phyloP scores from a whole-genome alignment of 2,329 filamentous ascomycete genomes.

The Lachnum nothofagi region DNA sequence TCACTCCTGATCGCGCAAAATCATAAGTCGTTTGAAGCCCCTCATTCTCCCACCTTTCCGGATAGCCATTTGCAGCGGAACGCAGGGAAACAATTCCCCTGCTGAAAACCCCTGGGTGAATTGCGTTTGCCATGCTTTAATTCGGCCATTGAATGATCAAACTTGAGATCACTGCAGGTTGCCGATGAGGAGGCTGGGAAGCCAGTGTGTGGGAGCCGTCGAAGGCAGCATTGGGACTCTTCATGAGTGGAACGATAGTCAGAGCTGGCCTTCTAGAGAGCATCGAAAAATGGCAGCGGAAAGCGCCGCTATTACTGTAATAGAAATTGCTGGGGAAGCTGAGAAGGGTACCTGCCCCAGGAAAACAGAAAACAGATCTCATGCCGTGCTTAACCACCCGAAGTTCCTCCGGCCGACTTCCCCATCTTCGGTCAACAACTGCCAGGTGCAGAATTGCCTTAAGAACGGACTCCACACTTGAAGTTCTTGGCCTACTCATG shows the following conservation, averaged over 20 bases:
- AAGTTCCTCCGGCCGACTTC: background rate
- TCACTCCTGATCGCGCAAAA: no score
- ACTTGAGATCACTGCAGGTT: background rate
- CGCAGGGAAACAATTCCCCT: background rate
- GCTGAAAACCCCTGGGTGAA: no score
- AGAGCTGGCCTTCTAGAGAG: no score
- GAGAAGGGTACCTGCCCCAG: no score
- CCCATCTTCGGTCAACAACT: background rate
- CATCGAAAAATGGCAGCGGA: no score
- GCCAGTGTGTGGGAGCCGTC: background rate
- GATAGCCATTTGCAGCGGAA: background rate
- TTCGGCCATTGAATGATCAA: background rate
- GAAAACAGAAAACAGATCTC: no score
- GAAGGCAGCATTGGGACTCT: no score
- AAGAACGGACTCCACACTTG: background rate
- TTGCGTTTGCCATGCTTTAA: no score
- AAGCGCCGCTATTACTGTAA: background rate
- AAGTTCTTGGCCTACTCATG: background rate
- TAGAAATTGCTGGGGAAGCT: background rate
- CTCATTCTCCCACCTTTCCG: background rate
- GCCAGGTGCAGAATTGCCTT: background rate
- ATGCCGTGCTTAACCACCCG: no score
- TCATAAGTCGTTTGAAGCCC: background rate
- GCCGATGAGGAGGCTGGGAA: no score
- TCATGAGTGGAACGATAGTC: no score